Base-by-base conservation (phyloP, 2,329 filamentous ascomycete species). In the Fragosphaeria purpurea region DNA sequence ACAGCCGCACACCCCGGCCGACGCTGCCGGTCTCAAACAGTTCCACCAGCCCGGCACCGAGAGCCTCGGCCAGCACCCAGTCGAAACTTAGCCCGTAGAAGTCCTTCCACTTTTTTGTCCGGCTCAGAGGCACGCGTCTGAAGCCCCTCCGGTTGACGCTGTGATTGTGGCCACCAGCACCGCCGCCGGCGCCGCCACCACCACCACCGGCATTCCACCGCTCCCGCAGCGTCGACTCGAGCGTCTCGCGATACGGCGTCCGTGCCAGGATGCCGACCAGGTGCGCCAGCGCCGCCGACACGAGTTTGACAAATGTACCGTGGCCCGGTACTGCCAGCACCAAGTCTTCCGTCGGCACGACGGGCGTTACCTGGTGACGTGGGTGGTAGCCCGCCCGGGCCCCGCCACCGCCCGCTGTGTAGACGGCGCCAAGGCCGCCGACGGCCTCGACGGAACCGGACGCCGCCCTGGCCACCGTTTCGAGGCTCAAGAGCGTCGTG, bases 1-100 rank as follows among this genome's bases (percentile, higher is more conserved):
- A n/a, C 34, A 66, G 47, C 56, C 80, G 72, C 52, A 87, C 75
- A 9, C 79, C 85, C 53, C 76, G 72, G 1, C 85, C 85, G n/a
- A 88, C 83, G 58, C 79, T 85, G 11, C 82, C 74, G 10, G 85
- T 89, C 60, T 87, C 79, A 63, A 90, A 90, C 11, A 86, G 67
- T 65, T 90, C 85, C 4, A 88, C 75, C 12, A 83, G 61, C 1
- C 86, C 86, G 33, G 80, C 72, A 0, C 85, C 86, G 31, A 86
- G 72, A 42, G 83, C 85, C 63, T 88, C 84, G 41, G 77, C 80
- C 41, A 89, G 62, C 12, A 86, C 72, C 82, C 83, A 89, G 52
- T 83, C 76, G 64, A 88, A 89, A 42, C 75, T 67, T 53, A 88
- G 64, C 0, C 86, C 86, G 59, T 79, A 77, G 55, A 87, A 86